Conservation (phyloP, 352 stramenopile genomes). For the Pythium dissimile region DNA sequence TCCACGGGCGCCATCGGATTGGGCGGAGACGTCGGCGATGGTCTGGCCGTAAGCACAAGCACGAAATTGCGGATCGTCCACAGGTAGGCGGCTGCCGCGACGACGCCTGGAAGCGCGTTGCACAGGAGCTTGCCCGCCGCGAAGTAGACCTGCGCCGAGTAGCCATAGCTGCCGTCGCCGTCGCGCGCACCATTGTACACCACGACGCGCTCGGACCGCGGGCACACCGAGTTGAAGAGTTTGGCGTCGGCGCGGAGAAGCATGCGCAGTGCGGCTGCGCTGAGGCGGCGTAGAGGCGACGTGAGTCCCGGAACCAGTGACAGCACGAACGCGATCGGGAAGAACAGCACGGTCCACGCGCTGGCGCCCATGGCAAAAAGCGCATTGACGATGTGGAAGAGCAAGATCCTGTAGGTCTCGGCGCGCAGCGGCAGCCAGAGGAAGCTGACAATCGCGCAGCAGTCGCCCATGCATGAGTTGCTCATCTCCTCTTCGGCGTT, state of each 20-base stretch:
- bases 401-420: conserved; percentile 52
- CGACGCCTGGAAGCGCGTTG: conserved; percentile 36
- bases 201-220: conserved; percentile 36
- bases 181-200: conserved; percentile 44
- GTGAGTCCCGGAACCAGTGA: conserved; percentile 1
- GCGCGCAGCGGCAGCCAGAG: conserved; percentile 48
- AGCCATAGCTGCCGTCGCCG: conserved; percentile 27
- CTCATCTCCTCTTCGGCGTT: conserved; percentile 2
- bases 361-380: conserved; percentile 36
- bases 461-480: conserved; percentile 33
- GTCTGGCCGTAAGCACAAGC: conserved; percentile 5
- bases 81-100: conserved; percentile 41
- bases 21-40: not conserved
- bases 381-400: conserved; percentile 53
- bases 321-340: conserved; percentile 22
- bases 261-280: conserved; percentile 28
- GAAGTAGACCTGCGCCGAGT: conserved; percentile 61
- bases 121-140: conserved; percentile 45
- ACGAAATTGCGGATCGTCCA: conserved; percentile 44
- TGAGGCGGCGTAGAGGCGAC: conserved; percentile 20
- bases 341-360: conserved; percentile 28
- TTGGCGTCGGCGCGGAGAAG: conserved; percentile 40
- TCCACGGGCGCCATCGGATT: conserved; percentile 22
- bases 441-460: conserved; percentile 44
- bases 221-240: conserved; percentile 65